Percentiles rank a stretch among this genome's conserved stretches.
These are phyloP conservation scores for Salix koriyanagi DNA, from an alignment of 345 rosid genomes.

Conservation along the genomic window DNA sequence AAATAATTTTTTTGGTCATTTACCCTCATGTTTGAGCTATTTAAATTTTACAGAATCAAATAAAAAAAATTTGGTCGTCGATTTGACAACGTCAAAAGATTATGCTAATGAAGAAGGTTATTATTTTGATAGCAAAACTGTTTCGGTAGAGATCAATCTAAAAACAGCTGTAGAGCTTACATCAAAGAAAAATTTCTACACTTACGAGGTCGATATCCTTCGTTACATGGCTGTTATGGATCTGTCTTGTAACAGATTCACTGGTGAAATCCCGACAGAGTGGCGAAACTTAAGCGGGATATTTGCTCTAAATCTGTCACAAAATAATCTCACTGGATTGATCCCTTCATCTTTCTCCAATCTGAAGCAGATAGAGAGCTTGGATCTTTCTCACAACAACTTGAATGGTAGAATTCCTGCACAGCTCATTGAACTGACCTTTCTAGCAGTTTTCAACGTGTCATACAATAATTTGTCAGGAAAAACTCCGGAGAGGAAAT, in stretches of 20 bases:
- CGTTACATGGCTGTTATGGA: background rate
- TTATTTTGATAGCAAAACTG: no score
- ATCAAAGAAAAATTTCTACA: no score
- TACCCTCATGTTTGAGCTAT: no score
- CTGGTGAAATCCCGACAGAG: background rate
- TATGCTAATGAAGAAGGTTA: no score
- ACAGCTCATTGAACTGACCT: conserved; percentile 6
- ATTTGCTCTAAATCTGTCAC: conserved; percentile 27
- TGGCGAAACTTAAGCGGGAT: background rate
- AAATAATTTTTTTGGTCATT: no score
- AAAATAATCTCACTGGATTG: conserved; percentile 14
- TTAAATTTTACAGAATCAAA: no score
- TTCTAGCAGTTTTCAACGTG: conserved; percentile 22
- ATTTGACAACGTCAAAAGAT: no score
- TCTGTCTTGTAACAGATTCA: background rate
- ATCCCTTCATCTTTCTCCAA: conserved; percentile 29
- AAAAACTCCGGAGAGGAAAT: background rate
- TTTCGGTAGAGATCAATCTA: no score
- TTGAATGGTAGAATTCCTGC: conserved; percentile 25
- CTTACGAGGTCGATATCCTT: background rate
- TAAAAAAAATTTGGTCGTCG: no score
- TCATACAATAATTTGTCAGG: conserved; percentile 38
- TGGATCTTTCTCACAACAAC: conserved; percentile 32
- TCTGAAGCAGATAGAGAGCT: conserved; percentile 28
- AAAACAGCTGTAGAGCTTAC: no score